Conservation (phyloP, 768 basidiomycete genomes). For the Mycena kentingensis region DNA sequence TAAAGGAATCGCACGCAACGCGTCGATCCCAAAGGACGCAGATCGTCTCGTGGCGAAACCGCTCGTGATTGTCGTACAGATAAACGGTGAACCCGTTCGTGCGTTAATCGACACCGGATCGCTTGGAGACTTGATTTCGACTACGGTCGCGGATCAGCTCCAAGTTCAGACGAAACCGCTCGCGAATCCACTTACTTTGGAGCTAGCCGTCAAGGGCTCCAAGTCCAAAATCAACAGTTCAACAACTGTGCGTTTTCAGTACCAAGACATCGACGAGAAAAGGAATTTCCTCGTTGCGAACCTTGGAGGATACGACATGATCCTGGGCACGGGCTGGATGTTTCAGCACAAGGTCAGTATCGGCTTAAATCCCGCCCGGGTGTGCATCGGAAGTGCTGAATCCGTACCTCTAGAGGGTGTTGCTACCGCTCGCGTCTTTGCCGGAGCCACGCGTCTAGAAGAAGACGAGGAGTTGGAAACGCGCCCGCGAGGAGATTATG, state of each 20-base stretch:
- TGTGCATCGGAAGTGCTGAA: conserved; percentile 19
- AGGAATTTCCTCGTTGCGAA: conserved; percentile 31
- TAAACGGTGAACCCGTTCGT: conserved; percentile 34
- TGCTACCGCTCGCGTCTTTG: background rate
- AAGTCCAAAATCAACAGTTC: conserved; percentile 29
- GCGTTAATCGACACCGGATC: conserved; percentile 43
- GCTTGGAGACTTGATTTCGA: conserved; percentile 40
- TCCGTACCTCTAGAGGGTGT: conserved; percentile 17
- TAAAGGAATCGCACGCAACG: conserved; percentile 11
- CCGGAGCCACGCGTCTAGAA: background rate
- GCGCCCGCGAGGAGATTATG: background rate
- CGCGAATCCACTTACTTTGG: conserved; percentile 34
- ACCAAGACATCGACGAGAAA: conserved; percentile 8
- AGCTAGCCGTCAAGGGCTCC: conserved; percentile 43
- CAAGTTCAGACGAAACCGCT: conserved; percentile 28
- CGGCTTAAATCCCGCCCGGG: conserved; percentile 23
- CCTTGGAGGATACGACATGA: conserved; percentile 31
- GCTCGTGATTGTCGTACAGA: conserved; percentile 28
- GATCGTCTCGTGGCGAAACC: conserved; percentile 30
- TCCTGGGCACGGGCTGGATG: conserved; percentile 29
- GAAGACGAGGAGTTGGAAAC: background rate
- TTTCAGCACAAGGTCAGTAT: conserved; percentile 26
- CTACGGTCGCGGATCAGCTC: conserved; percentile 37
- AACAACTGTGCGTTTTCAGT: conserved; percentile 12
- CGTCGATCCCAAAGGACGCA: conserved; percentile 11